Evolutionary conservation across 495 filamentous ascomycete species (phyloP).

Genomic region (Chaetomium fimeti): DNA sequence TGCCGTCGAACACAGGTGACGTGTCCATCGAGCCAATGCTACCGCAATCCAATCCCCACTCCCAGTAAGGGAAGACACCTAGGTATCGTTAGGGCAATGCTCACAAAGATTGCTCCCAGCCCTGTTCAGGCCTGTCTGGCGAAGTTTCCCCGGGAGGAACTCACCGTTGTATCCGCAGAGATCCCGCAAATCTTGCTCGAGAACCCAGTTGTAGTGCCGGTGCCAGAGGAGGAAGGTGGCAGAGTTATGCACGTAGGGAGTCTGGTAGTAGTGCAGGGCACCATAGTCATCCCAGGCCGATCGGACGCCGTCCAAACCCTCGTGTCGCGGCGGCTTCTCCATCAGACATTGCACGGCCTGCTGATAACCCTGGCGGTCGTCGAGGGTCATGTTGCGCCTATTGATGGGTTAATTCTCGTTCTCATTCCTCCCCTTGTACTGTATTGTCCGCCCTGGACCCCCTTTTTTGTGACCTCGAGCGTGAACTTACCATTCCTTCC

Average conservation of each 20-base stretch:
- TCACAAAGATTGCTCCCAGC: conserved; percentile 32
- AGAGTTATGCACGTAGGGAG: conserved; percentile 31
- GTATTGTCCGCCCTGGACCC: no score
- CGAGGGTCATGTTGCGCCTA: conserved; percentile 43
- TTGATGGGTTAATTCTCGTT: neutral
- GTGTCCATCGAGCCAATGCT: conserved; percentile 34
- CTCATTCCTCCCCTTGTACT: neutral
- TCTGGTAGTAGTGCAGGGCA: conserved; percentile 33
- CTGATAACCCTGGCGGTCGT: conserved; percentile 41
- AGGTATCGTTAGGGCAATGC: conserved; percentile 4
- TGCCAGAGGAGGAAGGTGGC: conserved; percentile 49
- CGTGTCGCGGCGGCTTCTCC: conserved; percentile 35
- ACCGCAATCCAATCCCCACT: conserved; percentile 44
- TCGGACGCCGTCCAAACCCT: conserved; percentile 36
- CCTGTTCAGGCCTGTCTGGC: no score
- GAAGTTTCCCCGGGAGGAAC: neutral
- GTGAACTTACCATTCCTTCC: conserved; percentile 47
- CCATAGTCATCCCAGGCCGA: conserved; percentile 34
- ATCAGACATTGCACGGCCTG: conserved; percentile 44
- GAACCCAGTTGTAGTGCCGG: conserved; percentile 44
- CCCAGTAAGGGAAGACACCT: conserved; percentile 41
- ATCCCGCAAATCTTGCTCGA: conserved; percentile 39
- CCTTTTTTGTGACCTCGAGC: neutral
- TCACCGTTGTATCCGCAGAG: conserved; percentile 39
- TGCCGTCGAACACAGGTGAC: conserved; percentile 45